Conservation (phyloP, 2,329 filamentous ascomycete species). For the Thelonectria olida region DNA sequence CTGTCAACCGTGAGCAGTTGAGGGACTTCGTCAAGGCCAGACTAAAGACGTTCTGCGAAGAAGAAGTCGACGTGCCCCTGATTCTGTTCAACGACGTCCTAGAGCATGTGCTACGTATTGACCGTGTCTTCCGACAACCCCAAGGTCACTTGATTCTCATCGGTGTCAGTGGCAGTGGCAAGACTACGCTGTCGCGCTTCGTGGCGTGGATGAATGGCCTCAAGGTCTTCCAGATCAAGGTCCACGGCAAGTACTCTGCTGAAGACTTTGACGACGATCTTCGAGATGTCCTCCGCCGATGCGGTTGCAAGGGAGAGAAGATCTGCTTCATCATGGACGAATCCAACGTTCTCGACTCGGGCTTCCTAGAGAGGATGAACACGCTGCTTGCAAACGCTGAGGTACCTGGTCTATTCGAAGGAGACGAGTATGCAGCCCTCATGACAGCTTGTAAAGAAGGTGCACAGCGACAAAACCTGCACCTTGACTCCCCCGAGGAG, state of each 20-base stretch:
- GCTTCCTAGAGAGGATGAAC: constrained; percentile 99
- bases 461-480: constrained; percentile 91
- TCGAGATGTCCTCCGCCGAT: constrained; percentile 89
- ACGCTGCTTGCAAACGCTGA: constrained; percentile 98
- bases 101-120: constrained; percentile 97
- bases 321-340: constrained; percentile 99
- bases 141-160: constrained; percentile 98
- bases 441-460: constrained; percentile 99
- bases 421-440: constrained; percentile 96
- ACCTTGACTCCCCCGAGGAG: constrained; percentile 97
- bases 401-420: constrained; percentile 97
- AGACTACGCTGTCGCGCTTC: constrained; percentile 96
- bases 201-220: constrained; percentile 99
- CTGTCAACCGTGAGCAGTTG: constrained; percentile 92
- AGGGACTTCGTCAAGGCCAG: constrained; percentile 98
- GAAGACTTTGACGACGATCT: constrained; percentile 99
- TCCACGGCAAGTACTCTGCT: constrained; percentile 96
- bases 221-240: constrained; percentile 99
- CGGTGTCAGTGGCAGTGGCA: constrained; percentile 97
- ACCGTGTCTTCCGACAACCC: constrained; percentile 97
- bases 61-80: constrained; percentile 97
- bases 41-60: constrained; percentile 97
- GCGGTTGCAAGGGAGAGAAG: constrained; percentile 98
- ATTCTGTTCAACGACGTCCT: constrained; percentile 99
- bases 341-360: constrained; percentile 96